phyloP scores from a whole-genome alignment of 2,329 filamentous ascomycete genomes.

The Penicillium occitanis region DNA sequence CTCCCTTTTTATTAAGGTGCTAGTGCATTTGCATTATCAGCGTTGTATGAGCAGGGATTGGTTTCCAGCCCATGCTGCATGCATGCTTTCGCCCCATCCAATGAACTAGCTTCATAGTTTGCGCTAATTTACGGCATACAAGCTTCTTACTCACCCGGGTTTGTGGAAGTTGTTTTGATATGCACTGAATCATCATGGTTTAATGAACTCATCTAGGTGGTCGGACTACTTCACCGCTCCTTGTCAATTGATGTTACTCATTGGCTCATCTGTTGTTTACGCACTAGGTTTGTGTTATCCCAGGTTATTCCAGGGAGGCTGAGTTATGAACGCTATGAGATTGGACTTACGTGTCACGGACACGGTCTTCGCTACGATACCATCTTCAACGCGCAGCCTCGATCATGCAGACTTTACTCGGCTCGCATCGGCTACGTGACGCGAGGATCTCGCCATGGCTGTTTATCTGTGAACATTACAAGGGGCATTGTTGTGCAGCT shows the following conservation, averaged over 20 bases:
- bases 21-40: conserved; percentile 25
- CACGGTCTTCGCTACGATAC: conserved; percentile 2
- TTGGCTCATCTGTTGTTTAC: background rate
- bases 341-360: conserved; percentile 5
- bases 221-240: conserved; percentile 14
- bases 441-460: conserved; percentile 1
- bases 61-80: conserved; percentile 17
- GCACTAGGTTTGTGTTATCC: background rate
- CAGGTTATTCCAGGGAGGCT: background rate
- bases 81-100: conserved; percentile 20
- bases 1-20: conserved; percentile 29
- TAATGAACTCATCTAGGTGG: background rate
- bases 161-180: conserved; percentile 11
- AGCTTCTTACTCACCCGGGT: background rate
- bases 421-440: conserved; percentile 6
- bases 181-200: conserved; percentile 1
- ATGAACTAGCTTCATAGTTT: conserved; percentile 13
- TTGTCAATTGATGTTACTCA: conserved; percentile 1
- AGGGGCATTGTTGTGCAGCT: conserved; percentile 4
- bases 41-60: conserved; percentile 18
- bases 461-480: conserved; percentile 3
- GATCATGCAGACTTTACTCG: conserved; percentile 3
- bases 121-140: conserved; percentile 10
- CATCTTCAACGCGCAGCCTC: background rate
- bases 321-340: background rate